A percentile compares a stretch with the other conserved stretches of the same genome.
Conservation (phyloP, 73 alveolate genomes). For the Symbiodinium natans region DNA sequence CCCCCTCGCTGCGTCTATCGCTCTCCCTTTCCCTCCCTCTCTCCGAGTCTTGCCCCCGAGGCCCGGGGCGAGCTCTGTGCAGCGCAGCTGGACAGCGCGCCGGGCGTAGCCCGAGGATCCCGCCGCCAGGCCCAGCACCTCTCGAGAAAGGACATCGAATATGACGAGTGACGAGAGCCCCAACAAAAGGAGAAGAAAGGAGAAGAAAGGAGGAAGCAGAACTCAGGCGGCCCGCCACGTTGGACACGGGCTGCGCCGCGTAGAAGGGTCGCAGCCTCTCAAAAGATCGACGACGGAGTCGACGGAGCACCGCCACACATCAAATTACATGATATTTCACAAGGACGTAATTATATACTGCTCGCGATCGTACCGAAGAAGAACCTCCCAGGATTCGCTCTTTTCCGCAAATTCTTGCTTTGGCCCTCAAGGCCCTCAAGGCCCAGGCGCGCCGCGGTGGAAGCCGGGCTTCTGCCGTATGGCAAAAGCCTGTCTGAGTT, state of each 20-base stretch:
- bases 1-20: too few relatives aligned
- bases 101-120: constrained; percentile 79
- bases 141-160: neutral
- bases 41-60: too few relatives aligned
- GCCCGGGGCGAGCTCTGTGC: constrained; percentile 37
- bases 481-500: constrained; percentile 29
- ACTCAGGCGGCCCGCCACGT: neutral
- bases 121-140: constrained; percentile 79
- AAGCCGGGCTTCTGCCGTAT: constrained; percentile 73
- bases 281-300: too few relatives aligned
- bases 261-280: constrained; percentile 80
- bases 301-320: too few relatives aligned
- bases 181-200: neutral
- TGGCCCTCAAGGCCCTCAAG: neutral
- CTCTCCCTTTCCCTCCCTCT: too few relatives aligned
- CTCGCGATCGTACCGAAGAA: too few relatives aligned
- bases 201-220: neutral
- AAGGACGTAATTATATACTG: too few relatives aligned
- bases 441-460: constrained; percentile 39
- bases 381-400: too few relatives aligned
- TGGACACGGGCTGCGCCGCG: constrained; percentile 65
- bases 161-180: neutral
- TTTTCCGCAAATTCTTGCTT: too few relatives aligned
- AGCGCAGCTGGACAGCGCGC: constrained; percentile 61
- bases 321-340: too few relatives aligned